A percentile compares a stretch with the other conserved stretches of the same genome.
Evolutionary conservation across 202 grass and related monocot species (phyloP).

Genomic region (Digitaria exilis): DNA sequence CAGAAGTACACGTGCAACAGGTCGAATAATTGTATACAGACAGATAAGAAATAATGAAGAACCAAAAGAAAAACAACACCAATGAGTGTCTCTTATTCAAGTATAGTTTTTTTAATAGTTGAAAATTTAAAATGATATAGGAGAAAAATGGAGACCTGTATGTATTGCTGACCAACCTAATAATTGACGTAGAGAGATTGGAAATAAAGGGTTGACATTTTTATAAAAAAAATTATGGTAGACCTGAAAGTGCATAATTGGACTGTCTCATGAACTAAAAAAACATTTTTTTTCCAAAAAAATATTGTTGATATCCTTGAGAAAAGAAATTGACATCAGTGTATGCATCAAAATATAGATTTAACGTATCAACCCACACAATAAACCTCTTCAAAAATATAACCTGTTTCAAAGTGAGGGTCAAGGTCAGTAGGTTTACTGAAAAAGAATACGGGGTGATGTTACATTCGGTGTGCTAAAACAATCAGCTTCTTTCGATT

Average conservation of each 20-base stretch:
- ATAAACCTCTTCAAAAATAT: not conserved
- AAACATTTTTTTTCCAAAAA: not conserved
- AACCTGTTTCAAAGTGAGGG: not conserved
- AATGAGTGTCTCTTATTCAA: not conserved
- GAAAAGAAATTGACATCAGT: not conserved
- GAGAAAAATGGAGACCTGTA: not conserved
- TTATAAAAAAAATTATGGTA: not conserved
- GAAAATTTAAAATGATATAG: not conserved
- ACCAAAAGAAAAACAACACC: not conserved
- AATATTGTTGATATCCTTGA: not conserved
- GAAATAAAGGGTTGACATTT: slow-evolving; percentile 13
- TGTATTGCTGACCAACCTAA: slow-evolving; percentile 13
- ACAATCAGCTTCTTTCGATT: too few species aligned
- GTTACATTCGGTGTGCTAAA: too few species aligned
- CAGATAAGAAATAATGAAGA: not conserved
- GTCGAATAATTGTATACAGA: slow-evolving; percentile 1
- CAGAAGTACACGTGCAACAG: slow-evolving; percentile 37
- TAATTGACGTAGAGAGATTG: not conserved
- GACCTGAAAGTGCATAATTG: slow-evolving; percentile 8
- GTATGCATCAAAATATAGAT: not conserved
- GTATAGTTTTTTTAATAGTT: slow-evolving; percentile 14
- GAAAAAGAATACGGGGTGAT: not conserved
- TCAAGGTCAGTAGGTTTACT: not conserved
- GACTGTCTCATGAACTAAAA: not conserved
- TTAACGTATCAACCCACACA: not conserved